Percentiles rank a stretch among this genome's conserved stretches.
These are phyloP conservation scores for Cardiospermum halicacabum DNA, from an alignment of 345 rosid genomes.

Conservation along the genomic window DNA sequence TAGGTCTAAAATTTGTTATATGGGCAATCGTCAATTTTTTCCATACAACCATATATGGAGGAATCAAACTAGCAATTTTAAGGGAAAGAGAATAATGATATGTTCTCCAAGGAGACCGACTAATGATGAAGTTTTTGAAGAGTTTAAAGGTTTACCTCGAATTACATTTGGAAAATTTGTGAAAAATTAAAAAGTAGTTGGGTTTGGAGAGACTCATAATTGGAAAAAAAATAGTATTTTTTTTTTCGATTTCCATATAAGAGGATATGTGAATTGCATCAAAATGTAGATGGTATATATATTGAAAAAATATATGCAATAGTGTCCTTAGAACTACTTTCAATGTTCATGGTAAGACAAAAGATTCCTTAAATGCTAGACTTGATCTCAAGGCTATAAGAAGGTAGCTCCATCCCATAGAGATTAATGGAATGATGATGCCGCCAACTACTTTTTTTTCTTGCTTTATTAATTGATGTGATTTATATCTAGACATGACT, in stretches of 20 bases:
- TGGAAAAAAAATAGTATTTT: background rate
- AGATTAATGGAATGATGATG: background rate
- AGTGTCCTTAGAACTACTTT: background rate
- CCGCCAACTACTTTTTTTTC: background rate
- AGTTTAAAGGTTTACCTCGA: background rate
- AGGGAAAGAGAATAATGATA: background rate
- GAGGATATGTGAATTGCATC: background rate
- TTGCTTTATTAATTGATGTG: too few species aligned
- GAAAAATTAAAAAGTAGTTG: background rate
- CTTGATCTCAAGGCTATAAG: background rate
- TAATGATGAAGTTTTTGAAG: background rate
- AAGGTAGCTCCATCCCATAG: background rate
- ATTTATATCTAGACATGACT: too few species aligned
- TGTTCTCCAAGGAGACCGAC: background rate
- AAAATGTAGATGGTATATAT: background rate
- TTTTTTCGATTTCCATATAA: slow-evolving; percentile 7
- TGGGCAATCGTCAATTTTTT: background rate
- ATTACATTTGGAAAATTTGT: background rate
- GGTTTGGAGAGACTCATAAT: background rate
- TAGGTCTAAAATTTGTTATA: background rate
- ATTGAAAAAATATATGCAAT: slow-evolving; percentile 14
- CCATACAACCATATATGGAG: background rate
- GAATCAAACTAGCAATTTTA: background rate
- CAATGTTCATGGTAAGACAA: slow-evolving; percentile 1
- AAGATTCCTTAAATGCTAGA: slow-evolving; percentile 4